Evolutionary conservation across 2,329 filamentous ascomycete genomes (phyloP).

Genomic region (Byssothecium circinans): DNA sequence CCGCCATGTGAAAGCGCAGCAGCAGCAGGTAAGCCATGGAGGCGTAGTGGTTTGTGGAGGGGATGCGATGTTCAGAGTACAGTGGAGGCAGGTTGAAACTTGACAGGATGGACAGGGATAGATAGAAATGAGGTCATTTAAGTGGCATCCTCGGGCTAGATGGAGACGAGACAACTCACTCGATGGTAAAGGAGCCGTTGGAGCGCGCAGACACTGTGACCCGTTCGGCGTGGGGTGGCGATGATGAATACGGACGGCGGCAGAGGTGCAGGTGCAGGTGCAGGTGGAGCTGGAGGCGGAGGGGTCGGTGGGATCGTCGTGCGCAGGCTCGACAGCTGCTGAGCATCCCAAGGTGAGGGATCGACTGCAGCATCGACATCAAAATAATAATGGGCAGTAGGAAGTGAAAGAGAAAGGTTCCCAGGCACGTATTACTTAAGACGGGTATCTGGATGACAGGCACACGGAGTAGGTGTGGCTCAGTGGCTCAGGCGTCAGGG

Average conservation of each 20-base stretch:
- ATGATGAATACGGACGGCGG: constrained; percentile 21
- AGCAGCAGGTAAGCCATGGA: too few relatives aligned
- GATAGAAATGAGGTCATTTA: too few relatives aligned
- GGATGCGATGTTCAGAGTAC: too few relatives aligned
- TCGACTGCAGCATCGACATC: too few relatives aligned
- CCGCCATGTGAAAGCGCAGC: too few relatives aligned
- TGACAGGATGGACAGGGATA: not conserved
- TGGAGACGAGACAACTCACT: constrained; percentile 33
- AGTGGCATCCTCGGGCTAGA: too few relatives aligned
- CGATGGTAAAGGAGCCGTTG: constrained; percentile 47
- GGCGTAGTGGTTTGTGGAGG: too few relatives aligned
- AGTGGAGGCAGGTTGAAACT: too few relatives aligned
- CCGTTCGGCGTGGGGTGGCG: constrained; percentile 29
- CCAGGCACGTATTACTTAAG: not conserved
- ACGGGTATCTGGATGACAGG: constrained; percentile 4
- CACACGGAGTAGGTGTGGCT: constrained; percentile 2
- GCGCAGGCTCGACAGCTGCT: not conserved
- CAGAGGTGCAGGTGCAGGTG: constrained; percentile 5
- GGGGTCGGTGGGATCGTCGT: not conserved
- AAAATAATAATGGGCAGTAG: too few relatives aligned
- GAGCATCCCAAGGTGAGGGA: too few relatives aligned
- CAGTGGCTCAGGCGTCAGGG: not conserved
- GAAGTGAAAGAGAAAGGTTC: too few relatives aligned
- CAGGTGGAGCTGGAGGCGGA: constrained; percentile 3
- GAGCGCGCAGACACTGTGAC: constrained; percentile 45